Conservation (phyloP, 805 yeast genomes). For the Ogataea ganodermae region DNA sequence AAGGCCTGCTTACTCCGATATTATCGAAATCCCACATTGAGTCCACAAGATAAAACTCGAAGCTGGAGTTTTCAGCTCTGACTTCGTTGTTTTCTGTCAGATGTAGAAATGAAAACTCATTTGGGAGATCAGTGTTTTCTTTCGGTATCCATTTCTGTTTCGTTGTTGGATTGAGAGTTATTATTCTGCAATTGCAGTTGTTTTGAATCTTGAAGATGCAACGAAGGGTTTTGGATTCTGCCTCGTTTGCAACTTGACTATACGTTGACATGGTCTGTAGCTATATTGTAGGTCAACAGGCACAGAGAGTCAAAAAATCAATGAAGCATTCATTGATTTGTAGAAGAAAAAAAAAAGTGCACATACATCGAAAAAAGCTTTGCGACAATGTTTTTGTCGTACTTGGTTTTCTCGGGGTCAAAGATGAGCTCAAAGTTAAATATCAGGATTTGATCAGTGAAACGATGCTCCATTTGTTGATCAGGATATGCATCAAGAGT, state of each 20-base stretch:
- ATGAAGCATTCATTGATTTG: not conserved
- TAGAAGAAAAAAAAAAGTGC: not conserved
- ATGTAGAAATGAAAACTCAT: constrained; percentile 10
- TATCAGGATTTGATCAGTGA: too few relatives aligned
- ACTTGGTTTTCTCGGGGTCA: too few relatives aligned
- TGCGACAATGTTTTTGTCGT: too few relatives aligned
- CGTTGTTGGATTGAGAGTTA: constrained; percentile 7
- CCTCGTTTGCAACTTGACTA: not conserved
- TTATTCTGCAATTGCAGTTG: constrained; percentile 16
- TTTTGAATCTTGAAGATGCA: constrained; percentile 12
- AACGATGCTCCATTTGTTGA: too few relatives aligned
- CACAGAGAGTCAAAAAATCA: not conserved
- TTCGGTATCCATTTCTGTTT: constrained; percentile 4
- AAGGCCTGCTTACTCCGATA: constrained; percentile 64
- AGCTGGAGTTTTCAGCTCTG: not conserved
- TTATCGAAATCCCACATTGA: constrained; percentile 83
- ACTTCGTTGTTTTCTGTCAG: constrained; percentile 5
- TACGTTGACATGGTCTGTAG: not conserved
- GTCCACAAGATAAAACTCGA: constrained; percentile 41
- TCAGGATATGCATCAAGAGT: too few relatives aligned
- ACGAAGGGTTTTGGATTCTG: not conserved
- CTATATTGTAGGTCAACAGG: not conserved
- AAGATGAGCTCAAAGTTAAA: too few relatives aligned
- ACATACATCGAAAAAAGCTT: too few relatives aligned
- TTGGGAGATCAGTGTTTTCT: not conserved